phyloP scores from a whole-genome alignment of 257 asterid species.

The Solanum paucissectum region DNA sequence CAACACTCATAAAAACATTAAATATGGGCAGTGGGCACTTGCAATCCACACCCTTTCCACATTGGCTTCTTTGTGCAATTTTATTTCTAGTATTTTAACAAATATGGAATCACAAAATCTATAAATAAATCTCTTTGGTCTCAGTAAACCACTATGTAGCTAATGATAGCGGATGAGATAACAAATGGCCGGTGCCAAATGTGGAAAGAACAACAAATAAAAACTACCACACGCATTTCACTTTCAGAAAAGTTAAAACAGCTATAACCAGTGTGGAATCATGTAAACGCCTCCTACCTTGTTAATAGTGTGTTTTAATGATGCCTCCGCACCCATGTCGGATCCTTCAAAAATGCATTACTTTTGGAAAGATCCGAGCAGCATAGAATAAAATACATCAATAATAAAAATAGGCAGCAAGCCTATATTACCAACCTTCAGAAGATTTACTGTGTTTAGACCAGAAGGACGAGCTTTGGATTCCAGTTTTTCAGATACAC shows the following conservation, averaged over 20 bases:
- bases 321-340: background rate
- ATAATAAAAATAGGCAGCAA: background rate
- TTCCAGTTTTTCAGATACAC: slow-evolving; percentile 65
- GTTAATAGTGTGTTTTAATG: background rate
- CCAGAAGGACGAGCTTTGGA: slow-evolving; percentile 73
- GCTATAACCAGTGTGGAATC: background rate
- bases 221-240: background rate
- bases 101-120: background rate
- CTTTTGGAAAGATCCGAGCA: background rate
- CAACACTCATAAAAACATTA: background rate
- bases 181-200: background rate
- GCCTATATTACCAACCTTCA: slow-evolving; percentile 46
- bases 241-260: background rate
- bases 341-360: background rate
- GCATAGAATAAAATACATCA: background rate
- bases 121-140: background rate
- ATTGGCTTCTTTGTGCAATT: background rate
- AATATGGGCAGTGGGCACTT: background rate
- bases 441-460: slow-evolving; percentile 87
- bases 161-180: background rate
- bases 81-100: background rate
- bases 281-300: background rate
- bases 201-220: background rate
- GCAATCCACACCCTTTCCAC: background rate
- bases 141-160: background rate